Base-by-base conservation (phyloP, 371 early-diverging fungal genomes). In the Thermomucor indicae-seudaticae region DNA sequence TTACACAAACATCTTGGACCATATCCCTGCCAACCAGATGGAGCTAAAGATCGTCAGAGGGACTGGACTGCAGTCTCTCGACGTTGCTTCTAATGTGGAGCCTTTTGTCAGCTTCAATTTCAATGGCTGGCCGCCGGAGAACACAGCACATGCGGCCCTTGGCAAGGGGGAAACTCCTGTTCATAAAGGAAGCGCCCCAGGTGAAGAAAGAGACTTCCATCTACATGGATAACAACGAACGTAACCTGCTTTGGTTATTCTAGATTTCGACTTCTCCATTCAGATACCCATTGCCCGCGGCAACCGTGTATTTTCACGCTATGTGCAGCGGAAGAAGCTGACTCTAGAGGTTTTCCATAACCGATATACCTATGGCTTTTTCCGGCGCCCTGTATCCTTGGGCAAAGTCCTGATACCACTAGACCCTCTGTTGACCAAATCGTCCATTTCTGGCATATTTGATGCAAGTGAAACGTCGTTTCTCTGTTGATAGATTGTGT, bases 41-140 rank as follows among this genome's bases (percentile, higher is more conserved):
- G 82, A 86, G 43, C 62, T 91, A 4, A 53, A 60, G 16, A 73
- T 90, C 19, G 63, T 76, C 17, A 49, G 75, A 17, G 86, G 82
- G 0, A 68, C 56, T 43, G 82, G 80, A 43, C 43, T 89, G 22
- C 75, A 78, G 4, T 72, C 64, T 2, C 59, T 79, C 43, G 86
- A 81, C 31, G 72, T 84, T 0, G 55, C 75, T 1, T 54, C 64
- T 22, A 75, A 81, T 10, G 52, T 91, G n/a, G 84, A 85, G 7
- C 73, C 80, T 1, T 85, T 72, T 63, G 87, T 88, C 0, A 49
- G 63, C 1, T 91, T 75, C 78, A 88, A 90, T 60, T 50, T 88
- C 16, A 80, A 72, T 8, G 85, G 89, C 20, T 88, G 89, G 88
- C 89, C 88, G 6, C 71, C 78, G 1, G 85, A 83, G 49, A 78